These are phyloP conservation scores for Aspergillus kassunensis DNA, from an alignment of 495 filamentous ascomycete genomes.

Conservation along the genomic window DNA sequence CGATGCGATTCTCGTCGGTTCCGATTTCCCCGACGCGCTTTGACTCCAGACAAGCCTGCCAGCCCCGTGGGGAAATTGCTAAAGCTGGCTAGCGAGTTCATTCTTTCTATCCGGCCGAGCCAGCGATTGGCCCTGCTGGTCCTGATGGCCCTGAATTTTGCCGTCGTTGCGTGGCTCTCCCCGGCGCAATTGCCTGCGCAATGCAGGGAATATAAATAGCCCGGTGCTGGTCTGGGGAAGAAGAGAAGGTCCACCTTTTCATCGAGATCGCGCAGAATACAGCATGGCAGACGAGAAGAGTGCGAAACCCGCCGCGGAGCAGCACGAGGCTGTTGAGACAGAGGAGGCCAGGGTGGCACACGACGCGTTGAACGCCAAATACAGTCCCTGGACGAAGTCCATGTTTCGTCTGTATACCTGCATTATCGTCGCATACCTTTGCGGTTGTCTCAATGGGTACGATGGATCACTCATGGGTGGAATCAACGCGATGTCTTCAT, in stretches of 20 bases:
- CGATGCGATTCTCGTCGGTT: neutral
- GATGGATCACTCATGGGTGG: constrained; percentile 48
- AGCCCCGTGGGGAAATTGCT: constrained; percentile 13
- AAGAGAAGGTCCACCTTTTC: neutral
- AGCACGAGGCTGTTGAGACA: neutral
- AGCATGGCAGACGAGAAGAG: constrained; percentile 6
- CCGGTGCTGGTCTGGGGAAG: neutral
- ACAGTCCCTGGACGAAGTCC: constrained; percentile 18
- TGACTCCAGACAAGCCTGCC: neutral
- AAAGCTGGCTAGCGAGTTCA: neutral
- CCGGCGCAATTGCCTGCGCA: neutral
- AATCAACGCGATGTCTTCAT: constrained; percentile 34
- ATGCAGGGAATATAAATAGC: constrained; percentile 2
- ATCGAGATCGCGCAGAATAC: neutral
- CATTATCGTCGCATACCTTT: constrained; percentile 19
- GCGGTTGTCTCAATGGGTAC: constrained; percentile 41
- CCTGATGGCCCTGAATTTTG: no score
- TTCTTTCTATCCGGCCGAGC: neutral
- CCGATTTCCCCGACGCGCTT: constrained; percentile 8
- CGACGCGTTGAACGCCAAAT: constrained; percentile 12
- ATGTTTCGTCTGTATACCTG: constrained; percentile 22
- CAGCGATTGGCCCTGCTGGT: neutral
- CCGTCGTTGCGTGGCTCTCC: neutral
- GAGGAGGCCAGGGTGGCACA: constrained; percentile 8
- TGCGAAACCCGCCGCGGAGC: neutral